Percentiles rank a stretch among this genome's conserved stretches.
phyloP scores from a whole-genome alignment of 805 yeast species.

The Myxozyma monticola region DNA sequence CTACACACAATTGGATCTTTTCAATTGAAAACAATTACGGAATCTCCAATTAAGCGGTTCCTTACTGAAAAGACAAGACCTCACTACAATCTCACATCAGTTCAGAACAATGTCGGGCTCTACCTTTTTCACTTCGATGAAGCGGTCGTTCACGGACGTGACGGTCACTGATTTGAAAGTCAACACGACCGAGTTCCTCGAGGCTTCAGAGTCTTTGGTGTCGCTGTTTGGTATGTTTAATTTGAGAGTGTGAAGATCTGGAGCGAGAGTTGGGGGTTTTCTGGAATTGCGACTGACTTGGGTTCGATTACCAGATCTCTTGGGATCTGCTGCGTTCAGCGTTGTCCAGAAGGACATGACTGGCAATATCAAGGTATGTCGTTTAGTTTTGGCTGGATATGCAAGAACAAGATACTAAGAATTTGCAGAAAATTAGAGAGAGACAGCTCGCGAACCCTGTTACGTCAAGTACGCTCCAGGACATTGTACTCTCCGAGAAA shows the following conservation, averaged over 20 bases:
- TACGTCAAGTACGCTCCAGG: slow-evolving; percentile 69
- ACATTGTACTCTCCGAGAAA: slow-evolving; percentile 70
- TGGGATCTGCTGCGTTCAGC: slow-evolving; percentile 80
- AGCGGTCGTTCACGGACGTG: slow-evolving; percentile 73
- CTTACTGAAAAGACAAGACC: too few species aligned
- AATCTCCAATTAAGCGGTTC: too few species aligned
- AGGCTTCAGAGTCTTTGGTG: slow-evolving; percentile 81
- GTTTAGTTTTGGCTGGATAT: background rate
- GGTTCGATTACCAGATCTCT: slow-evolving; percentile 47
- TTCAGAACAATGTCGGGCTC: slow-evolving; percentile 11
- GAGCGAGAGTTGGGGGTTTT: too few species aligned
- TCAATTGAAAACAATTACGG: too few species aligned
- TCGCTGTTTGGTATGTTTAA: slow-evolving; percentile 63
- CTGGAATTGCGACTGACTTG: background rate
- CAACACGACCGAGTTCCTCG: slow-evolving; percentile 72
- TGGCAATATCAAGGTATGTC: slow-evolving; percentile 63
- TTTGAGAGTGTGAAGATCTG: background rate
- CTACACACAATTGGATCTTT: too few species aligned
- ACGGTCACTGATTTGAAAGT: slow-evolving; percentile 63
- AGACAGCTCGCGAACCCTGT: slow-evolving; percentile 66
- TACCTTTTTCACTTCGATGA: slow-evolving; percentile 72
- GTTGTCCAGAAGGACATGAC: slow-evolving; percentile 86
- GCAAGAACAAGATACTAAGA: background rate
- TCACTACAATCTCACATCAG: too few species aligned
- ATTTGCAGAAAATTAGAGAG: slow-evolving; percentile 56